Percentiles rank a stretch among this genome's conserved stretches.
Evolutionary conservation across 164 flowering plant genomes (phyloP).

Genomic region (Piper longum): DNA sequence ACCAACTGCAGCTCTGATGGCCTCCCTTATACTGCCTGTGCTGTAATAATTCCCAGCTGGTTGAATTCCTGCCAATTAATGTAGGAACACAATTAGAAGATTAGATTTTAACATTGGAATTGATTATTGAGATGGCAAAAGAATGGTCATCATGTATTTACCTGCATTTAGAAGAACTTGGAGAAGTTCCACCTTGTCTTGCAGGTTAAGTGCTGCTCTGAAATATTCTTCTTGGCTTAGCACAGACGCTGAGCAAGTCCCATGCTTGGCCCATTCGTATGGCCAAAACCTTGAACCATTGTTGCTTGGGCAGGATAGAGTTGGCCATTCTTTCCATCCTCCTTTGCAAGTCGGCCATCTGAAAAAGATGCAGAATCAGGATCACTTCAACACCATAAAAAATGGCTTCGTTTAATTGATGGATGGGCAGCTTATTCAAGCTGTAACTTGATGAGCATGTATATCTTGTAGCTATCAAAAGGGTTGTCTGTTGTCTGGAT

Average conservation of each 20-base stretch:
- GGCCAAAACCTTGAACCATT: constrained; percentile 25
- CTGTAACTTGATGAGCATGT: neutral
- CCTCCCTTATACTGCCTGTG: neutral
- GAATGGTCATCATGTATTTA: neutral
- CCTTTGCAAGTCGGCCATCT: constrained; percentile 1
- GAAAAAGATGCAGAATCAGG: neutral
- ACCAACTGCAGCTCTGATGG: neutral
- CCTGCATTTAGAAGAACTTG: constrained; percentile 23
- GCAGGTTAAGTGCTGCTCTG: constrained; percentile 24
- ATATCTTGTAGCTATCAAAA: constrained; percentile 14
- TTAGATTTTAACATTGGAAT: too few relatives aligned
- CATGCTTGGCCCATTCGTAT: constrained; percentile 44
- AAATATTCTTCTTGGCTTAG: constrained; percentile 28
- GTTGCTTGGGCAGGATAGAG: constrained; percentile 30
- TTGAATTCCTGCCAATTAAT: neutral
- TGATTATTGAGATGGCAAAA: too few relatives aligned
- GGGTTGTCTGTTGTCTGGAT: constrained; percentile 7
- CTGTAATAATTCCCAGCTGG: neutral
- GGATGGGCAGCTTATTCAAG: too few relatives aligned
- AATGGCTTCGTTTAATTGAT: neutral
- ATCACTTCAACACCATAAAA: neutral
- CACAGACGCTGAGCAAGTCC: constrained; percentile 34
- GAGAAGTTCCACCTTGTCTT: constrained; percentile 16
- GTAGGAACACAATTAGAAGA: too few relatives aligned
- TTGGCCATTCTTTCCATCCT: constrained; percentile 21